phyloP scores from a whole-genome alignment of 1,139 yeast genomes.

The Wickerhamomyces sp. region DNA sequence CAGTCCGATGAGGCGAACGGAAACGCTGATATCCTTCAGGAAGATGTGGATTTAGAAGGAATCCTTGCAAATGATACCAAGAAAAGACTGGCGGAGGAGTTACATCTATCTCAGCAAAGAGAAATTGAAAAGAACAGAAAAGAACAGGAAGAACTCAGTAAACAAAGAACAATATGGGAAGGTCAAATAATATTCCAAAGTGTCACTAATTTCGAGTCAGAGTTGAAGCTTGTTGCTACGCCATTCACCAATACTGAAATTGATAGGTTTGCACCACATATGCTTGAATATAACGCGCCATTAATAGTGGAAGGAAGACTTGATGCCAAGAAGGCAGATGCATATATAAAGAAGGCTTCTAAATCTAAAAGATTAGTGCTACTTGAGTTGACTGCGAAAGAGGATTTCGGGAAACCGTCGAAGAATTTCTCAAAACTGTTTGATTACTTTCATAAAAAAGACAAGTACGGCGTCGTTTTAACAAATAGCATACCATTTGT shows the following conservation, averaged over 20 bases:
- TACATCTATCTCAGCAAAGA: constrained; percentile 2
- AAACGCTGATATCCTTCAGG: constrained; percentile 10
- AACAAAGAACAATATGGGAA: constrained; percentile 39
- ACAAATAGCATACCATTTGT: constrained; percentile 40
- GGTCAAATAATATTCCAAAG: constrained; percentile 55
- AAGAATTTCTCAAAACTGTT: constrained; percentile 42
- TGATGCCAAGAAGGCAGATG: constrained; percentile 47
- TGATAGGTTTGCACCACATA: constrained; percentile 17
- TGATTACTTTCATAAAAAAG: constrained; percentile 43
- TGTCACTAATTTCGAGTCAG: constrained; percentile 43
- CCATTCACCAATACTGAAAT: constrained; percentile 23
- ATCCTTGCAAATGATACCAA: constrained; percentile 9
- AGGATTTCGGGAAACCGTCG: no score
- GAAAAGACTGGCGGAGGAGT: constrained; percentile 6
- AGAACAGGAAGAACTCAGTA: constrained; percentile 1
- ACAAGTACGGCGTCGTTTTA: constrained; percentile 60
- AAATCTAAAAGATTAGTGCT: constrained; percentile 38
- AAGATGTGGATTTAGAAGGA: constrained; percentile 8
- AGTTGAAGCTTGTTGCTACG: constrained; percentile 40
- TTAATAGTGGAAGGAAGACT: constrained; percentile 62
- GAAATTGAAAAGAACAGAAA: constrained; percentile 9
- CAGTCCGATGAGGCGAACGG: constrained; percentile 2
- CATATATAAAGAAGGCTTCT: constrained; percentile 51
- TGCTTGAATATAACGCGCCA: constrained; percentile 29
- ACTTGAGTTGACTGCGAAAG: constrained; percentile 33